A percentile compares a stretch with the other conserved stretches of the same genome.
Evolutionary conservation across 2,329 filamentous ascomycete species (phyloP).

Genomic region (Pseudopyricularia javanii): DNA sequence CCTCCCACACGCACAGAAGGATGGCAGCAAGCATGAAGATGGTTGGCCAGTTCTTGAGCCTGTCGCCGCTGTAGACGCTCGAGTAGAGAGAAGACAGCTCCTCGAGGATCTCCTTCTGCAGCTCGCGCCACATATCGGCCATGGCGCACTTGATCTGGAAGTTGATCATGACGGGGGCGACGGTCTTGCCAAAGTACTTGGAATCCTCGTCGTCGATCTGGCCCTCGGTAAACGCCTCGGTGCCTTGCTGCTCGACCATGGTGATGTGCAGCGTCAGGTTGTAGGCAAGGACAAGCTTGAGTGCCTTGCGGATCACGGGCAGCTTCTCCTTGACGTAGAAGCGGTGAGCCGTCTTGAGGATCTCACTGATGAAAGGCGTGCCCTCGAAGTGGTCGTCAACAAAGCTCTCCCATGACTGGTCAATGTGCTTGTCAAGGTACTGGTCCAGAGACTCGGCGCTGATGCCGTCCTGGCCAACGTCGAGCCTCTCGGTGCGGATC

Average conservation of each 20-base stretch:
- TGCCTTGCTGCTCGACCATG: constrained; percentile 79
- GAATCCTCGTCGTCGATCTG: constrained; percentile 78
- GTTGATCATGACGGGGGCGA: constrained; percentile 98
- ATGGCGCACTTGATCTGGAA: constrained; percentile 98
- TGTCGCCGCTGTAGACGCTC: constrained; percentile 95
- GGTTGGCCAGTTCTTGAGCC: constrained; percentile 97
- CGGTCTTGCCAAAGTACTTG: constrained; percentile 78
- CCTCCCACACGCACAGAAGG: constrained; percentile 88
- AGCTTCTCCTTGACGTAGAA: constrained; percentile 83
- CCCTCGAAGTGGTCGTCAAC: constrained; percentile 95
- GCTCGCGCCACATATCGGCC: constrained; percentile 94
- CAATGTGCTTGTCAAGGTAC: constrained; percentile 91
- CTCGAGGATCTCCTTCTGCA: constrained; percentile 91
- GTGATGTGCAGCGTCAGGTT: constrained; percentile 92
- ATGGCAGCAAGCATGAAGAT: constrained; percentile 97
- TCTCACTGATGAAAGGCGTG: constrained; percentile 87
- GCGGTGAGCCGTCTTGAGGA: constrained; percentile 89
- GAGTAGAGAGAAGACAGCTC: constrained; percentile 88
- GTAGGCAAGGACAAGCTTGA: constrained; percentile 92
- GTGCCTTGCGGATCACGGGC: constrained; percentile 82
- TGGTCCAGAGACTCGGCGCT: constrained; percentile 71
- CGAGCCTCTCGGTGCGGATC: constrained; percentile 76
- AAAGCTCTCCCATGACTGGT: constrained; percentile 82
- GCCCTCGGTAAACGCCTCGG: constrained; percentile 65
- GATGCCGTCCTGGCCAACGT: constrained; percentile 80